Evolutionary conservation across 163 green algal genomes (phyloP).

Genomic region (Chlamydomonas reinhardtii): DNA sequence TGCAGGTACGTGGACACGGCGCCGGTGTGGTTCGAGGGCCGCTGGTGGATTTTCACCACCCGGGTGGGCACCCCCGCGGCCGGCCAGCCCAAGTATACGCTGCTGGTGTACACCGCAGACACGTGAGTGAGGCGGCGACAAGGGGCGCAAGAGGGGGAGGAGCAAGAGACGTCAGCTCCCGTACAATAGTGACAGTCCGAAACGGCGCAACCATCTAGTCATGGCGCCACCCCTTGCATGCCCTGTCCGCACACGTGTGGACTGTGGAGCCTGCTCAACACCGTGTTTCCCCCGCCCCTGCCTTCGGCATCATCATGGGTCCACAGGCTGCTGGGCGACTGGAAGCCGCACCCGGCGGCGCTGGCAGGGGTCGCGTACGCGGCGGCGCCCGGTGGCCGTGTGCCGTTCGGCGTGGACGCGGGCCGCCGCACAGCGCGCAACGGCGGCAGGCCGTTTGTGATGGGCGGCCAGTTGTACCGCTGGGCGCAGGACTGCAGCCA

Average conservation of each 20-base stretch:
- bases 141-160: no score
- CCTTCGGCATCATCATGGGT: no score
- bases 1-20: constrained; percentile 46
- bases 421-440: constrained; percentile 5
- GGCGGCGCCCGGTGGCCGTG: not conserved
- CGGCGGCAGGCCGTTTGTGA: constrained; percentile 35
- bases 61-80: not conserved
- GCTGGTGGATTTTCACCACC: constrained; percentile 55
- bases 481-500: constrained; percentile 52
- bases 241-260: no score
- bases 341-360: constrained; percentile 12
- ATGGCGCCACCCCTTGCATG: no score
- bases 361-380: not conserved
- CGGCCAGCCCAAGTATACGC: constrained; percentile 41
- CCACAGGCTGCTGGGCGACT: constrained; percentile 15
- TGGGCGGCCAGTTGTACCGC: constrained; percentile 14
- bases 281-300: no score
- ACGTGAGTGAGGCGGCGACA: no score
- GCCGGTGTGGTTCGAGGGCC: constrained; percentile 18
- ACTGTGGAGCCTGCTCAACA: no score
- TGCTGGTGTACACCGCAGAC: constrained; percentile 33
- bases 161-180: no score
- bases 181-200: no score
- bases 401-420: constrained; percentile 37
- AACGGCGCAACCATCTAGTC: no score